phyloP scores from a whole-genome alignment of 2,329 filamentous ascomycete genomes.

The Aciculosporium take region DNA sequence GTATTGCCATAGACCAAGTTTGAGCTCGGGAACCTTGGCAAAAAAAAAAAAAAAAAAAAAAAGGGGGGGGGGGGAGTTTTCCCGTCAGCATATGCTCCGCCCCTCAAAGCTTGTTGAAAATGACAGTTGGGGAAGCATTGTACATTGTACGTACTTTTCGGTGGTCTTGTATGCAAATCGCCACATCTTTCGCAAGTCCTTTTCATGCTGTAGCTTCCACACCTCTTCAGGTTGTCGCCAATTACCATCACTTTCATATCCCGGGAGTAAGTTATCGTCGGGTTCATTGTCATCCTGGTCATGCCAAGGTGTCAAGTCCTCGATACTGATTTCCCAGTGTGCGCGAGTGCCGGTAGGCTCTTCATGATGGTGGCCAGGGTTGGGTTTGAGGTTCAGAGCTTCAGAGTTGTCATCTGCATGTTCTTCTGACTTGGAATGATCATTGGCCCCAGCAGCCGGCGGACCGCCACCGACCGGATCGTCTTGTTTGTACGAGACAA shows the following conservation, averaged over 20 bases:
- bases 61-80: too few relatives aligned
- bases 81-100: not conserved
- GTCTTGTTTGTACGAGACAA: constrained; percentile 17
- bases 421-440: not conserved
- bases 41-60: too few relatives aligned
- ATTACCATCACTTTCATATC: constrained; percentile 24
- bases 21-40: constrained; percentile 26
- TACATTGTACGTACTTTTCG: constrained; percentile 22
- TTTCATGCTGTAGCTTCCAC: constrained; percentile 23
- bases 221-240: constrained; percentile 18
- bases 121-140: not conserved
- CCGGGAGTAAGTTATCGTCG: constrained; percentile 20
- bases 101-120: not conserved
- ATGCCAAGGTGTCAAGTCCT: constrained; percentile 21
- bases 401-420: not conserved
- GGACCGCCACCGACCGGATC: constrained; percentile 5
- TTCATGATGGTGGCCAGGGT: constrained; percentile 6
- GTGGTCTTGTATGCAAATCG: constrained; percentile 26
- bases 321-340: constrained; percentile 21
- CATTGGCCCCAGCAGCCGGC: too few relatives aligned
- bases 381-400: not conserved
- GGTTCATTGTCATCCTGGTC: constrained; percentile 23
- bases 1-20: constrained; percentile 45
- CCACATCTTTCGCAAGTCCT: constrained; percentile 29
- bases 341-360: constrained; percentile 9